Evolutionary conservation across 106 monocot genomes (phyloP).

Genomic region (Hemerocallis citrina): DNA sequence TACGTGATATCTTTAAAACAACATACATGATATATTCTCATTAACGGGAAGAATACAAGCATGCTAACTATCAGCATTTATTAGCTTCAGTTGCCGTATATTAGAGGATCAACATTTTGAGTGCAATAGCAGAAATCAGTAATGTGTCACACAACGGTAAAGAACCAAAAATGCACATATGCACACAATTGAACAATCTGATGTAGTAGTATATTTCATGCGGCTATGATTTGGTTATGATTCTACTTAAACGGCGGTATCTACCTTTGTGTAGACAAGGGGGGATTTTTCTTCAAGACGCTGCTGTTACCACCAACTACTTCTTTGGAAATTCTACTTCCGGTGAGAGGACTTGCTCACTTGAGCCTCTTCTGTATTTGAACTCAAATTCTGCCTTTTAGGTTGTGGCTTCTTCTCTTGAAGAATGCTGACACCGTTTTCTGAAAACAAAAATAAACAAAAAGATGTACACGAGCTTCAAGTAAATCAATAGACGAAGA

Average conservation of each 20-base stretch:
- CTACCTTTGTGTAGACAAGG: not conserved
- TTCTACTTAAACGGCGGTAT: slow-evolving; percentile 1
- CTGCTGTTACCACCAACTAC: not conserved
- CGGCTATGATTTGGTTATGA: no score
- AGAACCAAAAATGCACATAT: no score
- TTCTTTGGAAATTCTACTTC: not conserved
- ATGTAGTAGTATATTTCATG: no score
- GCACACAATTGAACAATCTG: no score
- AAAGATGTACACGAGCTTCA: not conserved
- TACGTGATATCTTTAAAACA: no score
- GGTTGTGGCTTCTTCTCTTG: not conserved
- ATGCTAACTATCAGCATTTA: no score
- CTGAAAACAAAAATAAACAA: not conserved
- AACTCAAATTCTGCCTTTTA: not conserved
- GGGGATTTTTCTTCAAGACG: not conserved
- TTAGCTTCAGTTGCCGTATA: no score
- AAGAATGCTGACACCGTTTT: not conserved
- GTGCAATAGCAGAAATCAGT: no score
- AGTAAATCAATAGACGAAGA: not conserved
- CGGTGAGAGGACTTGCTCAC: not conserved
- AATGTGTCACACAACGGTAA: no score
- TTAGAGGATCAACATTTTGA: no score
- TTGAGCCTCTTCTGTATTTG: not conserved
- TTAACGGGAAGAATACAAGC: no score
- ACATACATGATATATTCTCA: no score